Conservation (phyloP, 2,329 filamentous ascomycete genomes). For the Endoconidiophora polonica region DNA sequence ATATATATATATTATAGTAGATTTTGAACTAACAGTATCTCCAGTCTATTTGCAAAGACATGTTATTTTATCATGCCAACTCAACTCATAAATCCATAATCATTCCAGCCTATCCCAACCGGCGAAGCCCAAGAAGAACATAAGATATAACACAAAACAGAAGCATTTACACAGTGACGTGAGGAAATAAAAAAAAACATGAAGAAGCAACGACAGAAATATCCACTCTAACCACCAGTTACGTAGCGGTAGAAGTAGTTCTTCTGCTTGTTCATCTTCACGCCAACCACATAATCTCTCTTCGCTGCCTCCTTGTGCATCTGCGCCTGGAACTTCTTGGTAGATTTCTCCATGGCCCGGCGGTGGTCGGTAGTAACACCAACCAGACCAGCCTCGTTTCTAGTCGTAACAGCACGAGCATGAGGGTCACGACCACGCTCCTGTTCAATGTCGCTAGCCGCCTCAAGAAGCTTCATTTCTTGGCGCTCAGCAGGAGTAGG, state of each 20-base stretch:
- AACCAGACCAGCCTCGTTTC: constrained; percentile 9
- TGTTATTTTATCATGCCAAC: not conserved
- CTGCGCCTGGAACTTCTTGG: constrained; percentile 6
- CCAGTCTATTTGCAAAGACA: constrained; percentile 1
- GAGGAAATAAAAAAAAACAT: not conserved
- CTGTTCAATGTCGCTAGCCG: constrained; percentile 16
- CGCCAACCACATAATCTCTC: constrained; percentile 12
- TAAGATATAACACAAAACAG: constrained; percentile 1
- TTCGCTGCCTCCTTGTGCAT: constrained; percentile 10
- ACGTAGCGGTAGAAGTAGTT: constrained; percentile 37
- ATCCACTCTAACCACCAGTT: constrained; percentile 24
- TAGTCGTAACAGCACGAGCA: not conserved
- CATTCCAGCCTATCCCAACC: constrained; percentile 1
- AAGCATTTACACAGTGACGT: not conserved
- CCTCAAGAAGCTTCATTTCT: constrained; percentile 46
- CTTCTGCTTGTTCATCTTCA: constrained; percentile 36
- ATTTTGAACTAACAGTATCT: not conserved
- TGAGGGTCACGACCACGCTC: constrained; percentile 7
- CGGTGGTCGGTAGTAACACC: constrained; percentile 4
- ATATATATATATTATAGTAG: not conserved
- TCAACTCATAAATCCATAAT: constrained; percentile 5
- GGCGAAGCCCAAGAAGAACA: not conserved
- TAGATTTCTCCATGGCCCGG: constrained; percentile 6
- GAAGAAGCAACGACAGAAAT: not conserved
- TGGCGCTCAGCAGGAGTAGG: constrained; percentile 62